A percentile compares a stretch with the other conserved stretches of the same genome.
Conservation (phyloP, 1,284 basidiomycete genomes). For the Leccinum griseonigrum region DNA sequence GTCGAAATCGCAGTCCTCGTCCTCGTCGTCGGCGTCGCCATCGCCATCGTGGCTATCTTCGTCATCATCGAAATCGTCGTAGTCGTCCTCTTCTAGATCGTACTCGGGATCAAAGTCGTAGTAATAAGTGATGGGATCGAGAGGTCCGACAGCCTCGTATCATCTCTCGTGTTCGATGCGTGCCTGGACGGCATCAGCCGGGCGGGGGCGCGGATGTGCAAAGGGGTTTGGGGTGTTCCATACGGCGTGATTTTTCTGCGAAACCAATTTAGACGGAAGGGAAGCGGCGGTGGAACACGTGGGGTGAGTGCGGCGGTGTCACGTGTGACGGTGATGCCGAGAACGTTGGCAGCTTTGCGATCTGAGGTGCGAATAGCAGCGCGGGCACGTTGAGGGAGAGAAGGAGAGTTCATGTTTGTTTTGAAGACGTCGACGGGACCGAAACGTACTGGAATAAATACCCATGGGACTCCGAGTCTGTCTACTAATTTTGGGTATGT, state of each 20-base stretch:
- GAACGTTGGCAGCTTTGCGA: not conserved
- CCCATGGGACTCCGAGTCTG: not conserved
- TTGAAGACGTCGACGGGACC: not conserved
- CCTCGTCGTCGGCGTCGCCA: not conserved
- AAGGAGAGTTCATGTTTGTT: not conserved
- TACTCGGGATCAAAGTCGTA: not conserved
- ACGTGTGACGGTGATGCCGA: not conserved
- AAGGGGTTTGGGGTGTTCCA: conserved; percentile 25
- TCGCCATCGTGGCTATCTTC: not conserved
- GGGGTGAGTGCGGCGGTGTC: not conserved
- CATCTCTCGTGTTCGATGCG: conserved; percentile 2
- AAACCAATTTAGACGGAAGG: not conserved
- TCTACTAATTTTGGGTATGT: not conserved
- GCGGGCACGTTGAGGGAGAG: not conserved
- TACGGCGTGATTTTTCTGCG: not conserved
- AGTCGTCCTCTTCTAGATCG: not conserved
- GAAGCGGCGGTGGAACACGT: not conserved
- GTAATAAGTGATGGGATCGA: not conserved
- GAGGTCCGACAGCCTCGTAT: conserved; percentile 1
- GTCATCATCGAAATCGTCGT: not conserved
- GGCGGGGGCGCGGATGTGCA: not conserved
- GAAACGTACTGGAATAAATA: not conserved
- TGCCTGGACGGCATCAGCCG: not conserved
- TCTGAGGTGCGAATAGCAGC: not conserved
- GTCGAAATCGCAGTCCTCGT: not conserved